A percentile compares a stretch with the other conserved stretches of the same genome.
Conservation (phyloP, 1,139 yeast species). For the Meyerozyma elateridarum region DNA sequence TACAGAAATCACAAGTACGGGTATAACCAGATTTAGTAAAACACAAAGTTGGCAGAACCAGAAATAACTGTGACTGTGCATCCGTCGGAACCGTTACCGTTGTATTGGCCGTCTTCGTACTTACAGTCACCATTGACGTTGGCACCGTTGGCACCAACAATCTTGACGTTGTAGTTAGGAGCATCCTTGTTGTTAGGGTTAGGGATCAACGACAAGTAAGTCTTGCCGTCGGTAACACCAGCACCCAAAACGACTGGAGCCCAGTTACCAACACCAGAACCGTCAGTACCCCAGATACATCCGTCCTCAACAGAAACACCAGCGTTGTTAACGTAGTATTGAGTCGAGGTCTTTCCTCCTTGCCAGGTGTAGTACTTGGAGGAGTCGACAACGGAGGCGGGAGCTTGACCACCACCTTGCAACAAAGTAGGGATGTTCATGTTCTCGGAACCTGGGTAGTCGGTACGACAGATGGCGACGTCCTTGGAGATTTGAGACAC, state of each 20-base stretch:
- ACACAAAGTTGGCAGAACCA: constrained; percentile 67
- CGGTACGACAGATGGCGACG: constrained; percentile 81
- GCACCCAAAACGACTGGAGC: constrained; percentile 80
- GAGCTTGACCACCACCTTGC: constrained; percentile 50
- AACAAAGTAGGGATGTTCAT: constrained; percentile 79
- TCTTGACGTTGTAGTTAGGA: constrained; percentile 65
- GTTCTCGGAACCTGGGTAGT: constrained; percentile 85
- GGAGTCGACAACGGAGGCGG: constrained; percentile 63
- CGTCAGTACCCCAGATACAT: constrained; percentile 68
- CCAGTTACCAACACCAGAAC: constrained; percentile 76
- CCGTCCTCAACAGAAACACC: constrained; percentile 72
- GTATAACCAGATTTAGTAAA: constrained; percentile 31
- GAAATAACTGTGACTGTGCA: constrained; percentile 69
- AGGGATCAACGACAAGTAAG: constrained; percentile 75
- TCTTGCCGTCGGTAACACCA: constrained; percentile 56
- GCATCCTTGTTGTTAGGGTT: constrained; percentile 67
- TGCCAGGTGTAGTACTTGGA: constrained; percentile 60
- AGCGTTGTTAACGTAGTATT: constrained; percentile 77
- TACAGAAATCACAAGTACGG: constrained; percentile 2
- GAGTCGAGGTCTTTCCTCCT: constrained; percentile 67
- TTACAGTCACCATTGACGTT: constrained; percentile 56
- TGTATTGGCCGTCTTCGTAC: constrained; percentile 60
- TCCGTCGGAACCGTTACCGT: constrained; percentile 64
- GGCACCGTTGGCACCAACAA: constrained; percentile 53
- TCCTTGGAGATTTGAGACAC: constrained; percentile 49